phyloP scores from a whole-genome alignment of 1,284 basidiomycete species.

The Trametes hirsuta region DNA sequence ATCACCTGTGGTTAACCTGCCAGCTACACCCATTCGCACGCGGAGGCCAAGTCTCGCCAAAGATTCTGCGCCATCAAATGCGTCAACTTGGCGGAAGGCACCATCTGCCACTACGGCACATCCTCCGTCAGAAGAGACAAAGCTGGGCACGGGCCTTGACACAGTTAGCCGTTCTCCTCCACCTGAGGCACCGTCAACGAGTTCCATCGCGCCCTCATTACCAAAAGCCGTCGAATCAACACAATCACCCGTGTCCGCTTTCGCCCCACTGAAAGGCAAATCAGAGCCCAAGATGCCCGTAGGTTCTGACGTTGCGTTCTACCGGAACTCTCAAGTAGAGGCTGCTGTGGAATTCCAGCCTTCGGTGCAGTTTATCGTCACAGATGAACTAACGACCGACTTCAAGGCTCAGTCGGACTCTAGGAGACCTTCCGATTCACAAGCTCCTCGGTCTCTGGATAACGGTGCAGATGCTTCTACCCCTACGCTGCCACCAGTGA shows the following conservation, averaged over 20 bases:
- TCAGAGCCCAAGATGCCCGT: constrained; percentile 62
- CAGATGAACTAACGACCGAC: constrained; percentile 67
- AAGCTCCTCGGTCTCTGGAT: neutral
- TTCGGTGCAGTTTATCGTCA: constrained; percentile 71
- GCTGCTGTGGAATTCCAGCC: constrained; percentile 47
- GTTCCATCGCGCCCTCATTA: constrained; percentile 19
- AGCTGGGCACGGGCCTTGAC: constrained; percentile 36
- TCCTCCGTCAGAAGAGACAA: constrained; percentile 10
- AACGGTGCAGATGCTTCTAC: neutral
- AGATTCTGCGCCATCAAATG: constrained; percentile 40
- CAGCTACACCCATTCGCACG: constrained; percentile 37
- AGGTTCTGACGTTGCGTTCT: constrained; percentile 74
- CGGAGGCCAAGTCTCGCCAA: constrained; percentile 37
- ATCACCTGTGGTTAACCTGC: constrained; percentile 45
- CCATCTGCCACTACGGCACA: constrained; percentile 19
- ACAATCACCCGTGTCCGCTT: constrained; percentile 32
- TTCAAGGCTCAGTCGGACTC: neutral
- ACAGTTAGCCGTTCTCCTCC: constrained; percentile 66
- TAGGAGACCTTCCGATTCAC: neutral
- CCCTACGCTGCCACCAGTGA: neutral
- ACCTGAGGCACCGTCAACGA: constrained; percentile 41
- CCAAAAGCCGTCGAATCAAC: constrained; percentile 30
- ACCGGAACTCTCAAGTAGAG: constrained; percentile 60
- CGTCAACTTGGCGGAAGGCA: constrained; percentile 56
- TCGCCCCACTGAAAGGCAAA: constrained; percentile 31